Evolutionary conservation across 2,329 filamentous ascomycete species (phyloP).

Genomic region (Knufia fluminis): DNA sequence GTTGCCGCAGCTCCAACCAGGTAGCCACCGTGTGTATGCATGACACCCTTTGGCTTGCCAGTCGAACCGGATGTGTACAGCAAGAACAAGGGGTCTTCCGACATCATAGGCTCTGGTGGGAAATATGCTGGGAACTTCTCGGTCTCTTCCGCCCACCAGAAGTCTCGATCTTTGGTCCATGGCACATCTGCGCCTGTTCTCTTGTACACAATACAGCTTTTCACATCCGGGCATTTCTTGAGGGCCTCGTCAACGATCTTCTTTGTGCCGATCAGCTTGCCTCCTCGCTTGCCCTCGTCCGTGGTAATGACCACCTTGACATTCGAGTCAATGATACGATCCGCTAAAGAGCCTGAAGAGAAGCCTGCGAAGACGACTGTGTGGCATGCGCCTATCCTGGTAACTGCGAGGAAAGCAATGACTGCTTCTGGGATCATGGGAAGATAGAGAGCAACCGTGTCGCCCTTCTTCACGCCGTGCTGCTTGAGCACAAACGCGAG

Average conservation of each 20-base stretch:
- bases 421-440: conserved; percentile 98
- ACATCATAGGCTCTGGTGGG: conserved; percentile 76
- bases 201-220: conserved; percentile 82
- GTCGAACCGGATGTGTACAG: conserved; percentile 97
- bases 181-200: conserved; percentile 88
- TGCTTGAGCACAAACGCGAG: conserved; percentile 81
- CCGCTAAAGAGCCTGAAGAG: conserved; percentile 88
- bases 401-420: conserved; percentile 80
- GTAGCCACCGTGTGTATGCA: conserved; percentile 96
- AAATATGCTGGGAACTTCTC: conserved; percentile 95
- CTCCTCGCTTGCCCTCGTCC: conserved; percentile 95
- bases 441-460: conserved; percentile 93
- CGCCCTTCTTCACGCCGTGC: conserved; percentile 94
- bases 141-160: conserved; percentile 98
- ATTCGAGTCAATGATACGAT: conserved; percentile 83
- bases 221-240: conserved; percentile 87
- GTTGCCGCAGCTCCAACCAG: conserved; percentile 87
- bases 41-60: conserved; percentile 95
- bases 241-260: conserved; percentile 98
- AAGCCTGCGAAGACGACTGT: conserved; percentile 97
- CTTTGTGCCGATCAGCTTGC: conserved; percentile 95
- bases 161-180: conserved; percentile 78
- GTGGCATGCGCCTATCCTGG: conserved; percentile 89
- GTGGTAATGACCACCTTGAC: conserved; percentile 93
- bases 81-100: conserved; percentile 93